Conservation (phyloP, 108 stramenopile genomes). For the Skeletonema costatum region DNA sequence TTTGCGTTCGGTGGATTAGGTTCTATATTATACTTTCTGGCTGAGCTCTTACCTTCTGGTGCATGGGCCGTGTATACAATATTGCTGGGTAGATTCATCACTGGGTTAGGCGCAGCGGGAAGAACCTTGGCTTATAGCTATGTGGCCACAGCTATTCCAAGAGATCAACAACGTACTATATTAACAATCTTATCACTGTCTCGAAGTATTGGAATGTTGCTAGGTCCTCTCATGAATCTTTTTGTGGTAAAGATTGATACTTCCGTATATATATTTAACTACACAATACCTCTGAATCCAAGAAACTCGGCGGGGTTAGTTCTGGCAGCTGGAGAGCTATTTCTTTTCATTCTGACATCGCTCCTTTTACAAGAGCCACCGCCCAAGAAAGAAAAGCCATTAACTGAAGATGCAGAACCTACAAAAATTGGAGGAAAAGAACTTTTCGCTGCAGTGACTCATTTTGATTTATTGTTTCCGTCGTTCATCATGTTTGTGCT, state of each 20-base stretch:
- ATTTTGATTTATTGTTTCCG: constrained; percentile 43
- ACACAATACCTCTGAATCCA: constrained; percentile 6
- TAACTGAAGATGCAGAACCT: neutral
- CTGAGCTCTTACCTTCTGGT: neutral
- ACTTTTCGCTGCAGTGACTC: constrained; percentile 23
- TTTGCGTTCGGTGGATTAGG: constrained; percentile 14
- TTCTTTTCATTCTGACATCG: constrained; percentile 5
- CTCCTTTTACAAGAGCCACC: constrained; percentile 14
- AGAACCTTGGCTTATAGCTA: constrained; percentile 22
- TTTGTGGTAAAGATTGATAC: constrained; percentile 9
- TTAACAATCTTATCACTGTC: constrained; percentile 26
- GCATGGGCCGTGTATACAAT: neutral
- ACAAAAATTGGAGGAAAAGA: neutral
- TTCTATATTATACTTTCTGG: constrained; percentile 23
- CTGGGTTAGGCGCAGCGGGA: constrained; percentile 22
- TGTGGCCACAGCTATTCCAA: constrained; percentile 18
- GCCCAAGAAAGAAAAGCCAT: neutral
- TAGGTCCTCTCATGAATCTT: constrained; percentile 25
- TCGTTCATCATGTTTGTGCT: constrained; percentile 1
- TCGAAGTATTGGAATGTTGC: constrained; percentile 16
- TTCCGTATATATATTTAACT: neutral
- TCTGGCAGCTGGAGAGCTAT: neutral
- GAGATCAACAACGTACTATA: constrained; percentile 13
- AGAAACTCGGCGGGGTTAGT: constrained; percentile 19
- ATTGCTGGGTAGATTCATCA: constrained; percentile 17